Percentiles rank a stretch among this genome's conserved stretches.
phyloP scores from a whole-genome alignment of 2,329 filamentous ascomycete genomes.

The Cladosporium austrohemisphaericum region DNA sequence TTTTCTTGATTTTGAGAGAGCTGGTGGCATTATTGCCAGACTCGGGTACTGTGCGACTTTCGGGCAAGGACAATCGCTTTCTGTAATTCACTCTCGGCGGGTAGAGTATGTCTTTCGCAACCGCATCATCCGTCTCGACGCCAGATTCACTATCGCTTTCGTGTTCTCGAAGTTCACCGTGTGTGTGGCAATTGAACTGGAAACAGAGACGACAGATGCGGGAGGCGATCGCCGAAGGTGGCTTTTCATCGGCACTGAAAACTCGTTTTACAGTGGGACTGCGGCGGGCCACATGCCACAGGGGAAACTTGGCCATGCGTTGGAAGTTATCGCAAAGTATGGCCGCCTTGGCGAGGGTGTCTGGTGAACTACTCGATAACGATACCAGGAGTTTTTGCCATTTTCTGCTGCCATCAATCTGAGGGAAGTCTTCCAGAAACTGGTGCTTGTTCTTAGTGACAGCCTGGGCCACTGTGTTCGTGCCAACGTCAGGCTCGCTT shows the following conservation, averaged over 20 bases:
- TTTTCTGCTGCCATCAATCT: slow-evolving; percentile 22
- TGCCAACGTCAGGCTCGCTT: slow-evolving; percentile 21
- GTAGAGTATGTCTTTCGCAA: slow-evolving; percentile 32
- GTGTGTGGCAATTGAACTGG: slow-evolving; percentile 35
- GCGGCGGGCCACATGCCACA: slow-evolving; percentile 41
- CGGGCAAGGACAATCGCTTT: slow-evolving; percentile 25
- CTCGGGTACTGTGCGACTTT: background rate
- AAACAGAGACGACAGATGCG: slow-evolving; percentile 29
- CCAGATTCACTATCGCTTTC: slow-evolving; percentile 18
- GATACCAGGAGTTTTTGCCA: slow-evolving; percentile 33
- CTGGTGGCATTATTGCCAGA: background rate
- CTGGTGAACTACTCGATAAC: slow-evolving; percentile 24
- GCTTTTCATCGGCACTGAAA: background rate
- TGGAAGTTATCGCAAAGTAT: slow-evolving; percentile 37
- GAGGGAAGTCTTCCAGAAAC: slow-evolving; percentile 34
- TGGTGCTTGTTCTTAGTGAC: slow-evolving; percentile 23
- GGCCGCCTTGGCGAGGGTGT: slow-evolving; percentile 31
- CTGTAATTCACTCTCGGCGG: slow-evolving; percentile 31
- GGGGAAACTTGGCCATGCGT: slow-evolving; percentile 33
- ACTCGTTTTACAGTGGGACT: slow-evolving; percentile 17
- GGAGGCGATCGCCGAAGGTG: background rate
- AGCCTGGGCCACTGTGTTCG: slow-evolving; percentile 18
- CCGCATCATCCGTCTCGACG: slow-evolving; percentile 18
- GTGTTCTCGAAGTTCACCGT: slow-evolving; percentile 39
- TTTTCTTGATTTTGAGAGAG: background rate